These are phyloP conservation scores for Populus hybrid DNA, from an alignment of 441 rosid species.

Conservation along the genomic window DNA sequence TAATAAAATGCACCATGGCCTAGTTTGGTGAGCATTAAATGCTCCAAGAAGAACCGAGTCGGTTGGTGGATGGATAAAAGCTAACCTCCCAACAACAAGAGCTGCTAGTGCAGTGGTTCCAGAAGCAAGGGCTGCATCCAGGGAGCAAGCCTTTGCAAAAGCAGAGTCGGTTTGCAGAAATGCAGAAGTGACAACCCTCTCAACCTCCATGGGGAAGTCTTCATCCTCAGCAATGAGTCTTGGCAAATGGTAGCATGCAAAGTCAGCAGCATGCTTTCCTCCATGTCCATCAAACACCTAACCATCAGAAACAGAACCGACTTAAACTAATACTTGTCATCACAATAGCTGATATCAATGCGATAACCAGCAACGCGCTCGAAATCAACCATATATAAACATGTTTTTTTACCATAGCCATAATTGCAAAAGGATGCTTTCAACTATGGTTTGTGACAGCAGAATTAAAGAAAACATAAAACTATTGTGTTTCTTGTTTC, in stretches of 20 bases:
- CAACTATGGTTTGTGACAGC: not conserved
- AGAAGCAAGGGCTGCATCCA: constrained; percentile 62
- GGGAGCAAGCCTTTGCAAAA: constrained; percentile 75
- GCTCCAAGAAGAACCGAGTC: not conserved
- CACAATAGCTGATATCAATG: not conserved
- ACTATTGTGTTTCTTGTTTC: not conserved
- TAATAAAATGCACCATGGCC: not conserved
- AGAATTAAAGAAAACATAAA: not conserved
- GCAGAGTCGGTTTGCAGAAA: constrained; percentile 79
- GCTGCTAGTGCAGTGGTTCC: constrained; percentile 91
- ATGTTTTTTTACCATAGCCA: not conserved
- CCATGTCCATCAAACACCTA: constrained; percentile 96
- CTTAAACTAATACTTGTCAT: not conserved
- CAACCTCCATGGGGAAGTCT: constrained; percentile 63
- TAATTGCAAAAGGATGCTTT: not conserved
- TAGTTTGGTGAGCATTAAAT: not conserved
- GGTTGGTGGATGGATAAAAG: not conserved
- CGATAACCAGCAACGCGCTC: not conserved
- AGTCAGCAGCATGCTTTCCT: constrained; percentile 92
- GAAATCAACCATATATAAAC: not conserved
- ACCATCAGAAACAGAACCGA: not conserved
- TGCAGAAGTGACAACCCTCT: constrained; percentile 72
- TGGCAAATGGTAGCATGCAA: constrained; percentile 66
- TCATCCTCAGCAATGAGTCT: constrained; percentile 65
- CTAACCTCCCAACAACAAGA: constrained; percentile 75